These are phyloP conservation scores for Geotrichum europaeum DNA, from an alignment of 1,139 yeast species.

Conservation along the genomic window DNA sequence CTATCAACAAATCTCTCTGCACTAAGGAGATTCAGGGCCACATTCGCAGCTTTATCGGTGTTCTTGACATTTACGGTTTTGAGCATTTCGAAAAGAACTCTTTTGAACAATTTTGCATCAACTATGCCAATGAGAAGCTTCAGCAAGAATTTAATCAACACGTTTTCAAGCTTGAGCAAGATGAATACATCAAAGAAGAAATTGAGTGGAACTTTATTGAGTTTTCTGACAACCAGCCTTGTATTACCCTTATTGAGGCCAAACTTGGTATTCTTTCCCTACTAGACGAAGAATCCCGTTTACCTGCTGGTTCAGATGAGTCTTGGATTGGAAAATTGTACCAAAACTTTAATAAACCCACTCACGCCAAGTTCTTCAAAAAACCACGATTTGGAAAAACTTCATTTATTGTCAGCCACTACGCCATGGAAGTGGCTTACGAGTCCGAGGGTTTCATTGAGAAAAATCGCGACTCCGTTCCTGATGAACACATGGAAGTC, in stretches of 20 bases:
- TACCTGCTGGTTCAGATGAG: conserved; percentile 91
- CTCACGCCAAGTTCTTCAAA: conserved; percentile 72
- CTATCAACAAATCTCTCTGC: conserved; percentile 75
- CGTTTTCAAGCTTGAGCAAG: conserved; percentile 94
- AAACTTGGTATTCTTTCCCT: conserved; percentile 81
- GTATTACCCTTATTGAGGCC: conserved; percentile 87
- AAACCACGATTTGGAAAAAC: conserved; percentile 94
- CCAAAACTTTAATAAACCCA: conserved; percentile 74
- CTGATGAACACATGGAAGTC: conserved; percentile 89
- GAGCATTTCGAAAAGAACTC: conserved; percentile 93
- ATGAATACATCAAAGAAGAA: conserved; percentile 84
- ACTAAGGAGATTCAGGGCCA: conserved; percentile 52
- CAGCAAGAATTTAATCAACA: conserved; percentile 98
- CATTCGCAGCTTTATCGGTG: conserved; percentile 82
- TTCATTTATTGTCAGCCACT: conserved; percentile 85
- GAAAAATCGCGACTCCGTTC: conserved; percentile 94
- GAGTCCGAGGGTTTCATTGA: conserved; percentile 94
- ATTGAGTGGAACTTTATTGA: conserved; percentile 97
- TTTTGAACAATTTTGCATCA: conserved; percentile 95
- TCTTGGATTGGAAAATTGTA: conserved; percentile 90
- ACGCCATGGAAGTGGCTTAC: conserved; percentile 89
- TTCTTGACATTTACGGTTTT: conserved; percentile 93
- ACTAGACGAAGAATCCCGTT: conserved; percentile 89
- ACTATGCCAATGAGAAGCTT: conserved; percentile 93
- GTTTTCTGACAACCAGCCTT: conserved; percentile 94